Evolutionary conservation across 2,329 filamentous ascomycete genomes (phyloP).

Genomic region (Trichoderma pleuroti): DNA sequence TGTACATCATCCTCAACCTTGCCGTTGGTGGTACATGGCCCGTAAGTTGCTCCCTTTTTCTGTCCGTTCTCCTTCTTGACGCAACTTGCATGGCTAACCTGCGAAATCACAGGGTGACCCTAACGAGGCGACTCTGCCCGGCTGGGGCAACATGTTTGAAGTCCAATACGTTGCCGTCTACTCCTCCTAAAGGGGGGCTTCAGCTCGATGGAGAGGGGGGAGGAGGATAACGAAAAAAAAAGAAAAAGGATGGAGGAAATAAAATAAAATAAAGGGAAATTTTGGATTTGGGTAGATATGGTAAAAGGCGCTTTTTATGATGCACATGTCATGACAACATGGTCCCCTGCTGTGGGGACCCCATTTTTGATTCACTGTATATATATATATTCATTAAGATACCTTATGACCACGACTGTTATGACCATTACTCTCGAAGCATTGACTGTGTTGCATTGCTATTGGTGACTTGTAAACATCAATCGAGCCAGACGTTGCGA

Average conservation of each 20-base stretch:
- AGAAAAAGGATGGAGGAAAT: background rate
- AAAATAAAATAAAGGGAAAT: background rate
- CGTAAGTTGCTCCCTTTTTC: conserved; percentile 26
- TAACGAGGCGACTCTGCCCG: conserved; percentile 32
- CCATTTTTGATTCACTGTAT: conserved; percentile 4
- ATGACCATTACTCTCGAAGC: background rate
- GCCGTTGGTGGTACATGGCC: conserved; percentile 46
- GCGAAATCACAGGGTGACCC: conserved; percentile 31
- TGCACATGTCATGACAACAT: background rate
- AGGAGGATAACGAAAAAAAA: background rate
- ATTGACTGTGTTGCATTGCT: background rate
- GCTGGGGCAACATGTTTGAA: conserved; percentile 42
- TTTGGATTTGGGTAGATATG: background rate
- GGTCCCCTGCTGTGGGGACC: background rate
- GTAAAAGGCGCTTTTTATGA: background rate
- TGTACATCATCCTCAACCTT: conserved; percentile 48
- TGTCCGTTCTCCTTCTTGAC: background rate
- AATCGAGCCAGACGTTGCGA: background rate
- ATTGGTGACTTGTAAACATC: background rate
- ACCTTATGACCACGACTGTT: conserved; percentile 8
- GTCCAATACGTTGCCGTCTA: conserved; percentile 41
- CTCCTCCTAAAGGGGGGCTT: conserved; percentile 20
- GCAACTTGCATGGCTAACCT: background rate
- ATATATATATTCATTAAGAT: conserved; percentile 12
- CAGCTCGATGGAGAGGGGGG: background rate